phyloP scores from a whole-genome alignment of 192 early-diverging fungal species.

The Coemansia sp. region DNA sequence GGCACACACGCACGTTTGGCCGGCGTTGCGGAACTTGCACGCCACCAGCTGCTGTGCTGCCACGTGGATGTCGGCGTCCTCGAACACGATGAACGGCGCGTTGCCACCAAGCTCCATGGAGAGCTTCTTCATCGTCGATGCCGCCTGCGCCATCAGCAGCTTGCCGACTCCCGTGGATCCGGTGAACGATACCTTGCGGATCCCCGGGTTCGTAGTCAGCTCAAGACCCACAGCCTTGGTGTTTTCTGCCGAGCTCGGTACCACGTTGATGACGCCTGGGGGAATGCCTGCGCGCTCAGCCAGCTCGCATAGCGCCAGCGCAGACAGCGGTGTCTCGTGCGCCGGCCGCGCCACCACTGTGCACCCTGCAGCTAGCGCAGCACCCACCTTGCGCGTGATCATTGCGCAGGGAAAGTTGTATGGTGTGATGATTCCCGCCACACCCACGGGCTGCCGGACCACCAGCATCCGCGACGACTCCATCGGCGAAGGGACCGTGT shows the following conservation, averaged over 20 bases:
- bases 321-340: slow-evolving; percentile 59
- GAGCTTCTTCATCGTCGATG: slow-evolving; percentile 52
- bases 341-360: slow-evolving; percentile 59
- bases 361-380: slow-evolving; percentile 53
- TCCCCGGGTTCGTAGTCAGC: slow-evolving; percentile 42
- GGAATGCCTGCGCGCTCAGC: slow-evolving; percentile 56
- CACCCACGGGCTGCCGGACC: slow-evolving; percentile 78
- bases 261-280: slow-evolving; percentile 53
- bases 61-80: slow-evolving; percentile 51
- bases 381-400: slow-evolving; percentile 57
- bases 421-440: slow-evolving; percentile 69
- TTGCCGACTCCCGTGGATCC: slow-evolving; percentile 58
- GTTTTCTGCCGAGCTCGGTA: slow-evolving; percentile 46
- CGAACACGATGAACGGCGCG: slow-evolving; percentile 58
- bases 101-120: slow-evolving; percentile 65
- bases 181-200: slow-evolving; percentile 62
- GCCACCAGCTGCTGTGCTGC: slow-evolving; percentile 42
- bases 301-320: slow-evolving; percentile 57
- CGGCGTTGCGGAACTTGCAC: slow-evolving; percentile 65
- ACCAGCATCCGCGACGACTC: slow-evolving; percentile 60
- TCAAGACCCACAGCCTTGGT: slow-evolving; percentile 52
- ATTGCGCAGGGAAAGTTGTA: slow-evolving; percentile 90
- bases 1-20: slow-evolving; percentile 74
- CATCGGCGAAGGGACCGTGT: slow-evolving; percentile 67
- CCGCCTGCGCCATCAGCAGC: slow-evolving; percentile 52